Base-by-base conservation (phyloP, 192 early-diverging fungal genomes). In the Rhizophagus prolifer region DNA sequence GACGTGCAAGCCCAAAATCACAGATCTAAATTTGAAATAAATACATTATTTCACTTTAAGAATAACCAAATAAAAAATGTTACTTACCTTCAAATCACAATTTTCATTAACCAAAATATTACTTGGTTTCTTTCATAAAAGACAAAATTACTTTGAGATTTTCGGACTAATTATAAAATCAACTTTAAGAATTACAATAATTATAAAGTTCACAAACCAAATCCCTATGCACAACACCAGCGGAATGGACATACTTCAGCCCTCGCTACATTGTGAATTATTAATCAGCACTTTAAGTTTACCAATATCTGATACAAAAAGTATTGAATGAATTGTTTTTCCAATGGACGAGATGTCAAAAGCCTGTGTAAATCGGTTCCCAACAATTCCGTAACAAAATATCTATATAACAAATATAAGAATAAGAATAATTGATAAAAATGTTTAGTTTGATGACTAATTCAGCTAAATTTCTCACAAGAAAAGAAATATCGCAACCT, bases 41-140 rank as follows among this genome's bases (percentile, higher is more conserved):
- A 14, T 63, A 9, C 8, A 9, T 38, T 28, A 74, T 21, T 44
- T 1, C 10, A 44, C 4, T 44, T 44, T 44, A 44, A 44, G 10
- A 44, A 44, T 44, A 2, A 44, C 10, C 1, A 44, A 44, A 44
- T 44, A 41, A 41, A 38, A 38, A 38, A 38, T 38, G 6, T 7
- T 38, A 34, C 31, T 12, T 79, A 84, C 84, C 84, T 96, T 98
- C 50, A 98, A 87, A 81, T 98, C 97, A 79, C 97, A 97, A 85
- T 98, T 96, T 78, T 96, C 96, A 80, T 97, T 97, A 78, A 98
- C 91, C 25, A 98, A 88, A 82, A 98, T 95, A 78, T 98, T 98
- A 82, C 92, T 93, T 14, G 97, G 97, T 89, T 96, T 96, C 87
- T 88, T 50, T n/a, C 25, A 41, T 46, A 19, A 7, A 47, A 10